A percentile compares a stretch with the other conserved stretches of the same genome.
phyloP scores from a whole-genome alignment of 345 rosid genomes.

The Eucalyptus regnans region DNA sequence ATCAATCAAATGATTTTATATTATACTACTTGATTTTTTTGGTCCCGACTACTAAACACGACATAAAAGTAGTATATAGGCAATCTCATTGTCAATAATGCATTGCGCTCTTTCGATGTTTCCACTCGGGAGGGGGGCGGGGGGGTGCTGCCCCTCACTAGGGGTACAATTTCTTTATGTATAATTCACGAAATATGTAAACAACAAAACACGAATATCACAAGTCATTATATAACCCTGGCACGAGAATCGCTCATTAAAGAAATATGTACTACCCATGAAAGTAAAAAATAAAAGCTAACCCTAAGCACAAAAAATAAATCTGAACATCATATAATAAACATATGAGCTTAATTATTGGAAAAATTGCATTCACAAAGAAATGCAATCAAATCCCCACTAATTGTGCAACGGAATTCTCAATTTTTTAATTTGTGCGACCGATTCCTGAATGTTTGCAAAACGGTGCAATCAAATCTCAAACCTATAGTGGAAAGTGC shows the following conservation, averaged over 20 bases:
- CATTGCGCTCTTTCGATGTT: not conserved
- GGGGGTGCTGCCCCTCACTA: not conserved
- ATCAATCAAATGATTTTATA: not conserved
- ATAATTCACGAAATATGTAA: not conserved
- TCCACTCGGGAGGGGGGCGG: not conserved
- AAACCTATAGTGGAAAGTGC: not conserved
- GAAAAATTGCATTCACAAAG: not conserved
- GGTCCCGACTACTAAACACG: not conserved
- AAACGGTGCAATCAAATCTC: not conserved
- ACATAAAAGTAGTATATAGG: not conserved
- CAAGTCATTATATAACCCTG: not conserved
- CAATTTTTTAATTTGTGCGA: not conserved
- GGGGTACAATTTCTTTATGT: not conserved
- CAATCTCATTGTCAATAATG: not conserved
- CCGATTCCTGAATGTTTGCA: not conserved
- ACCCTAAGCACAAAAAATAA: not conserved
- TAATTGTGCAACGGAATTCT: not conserved
- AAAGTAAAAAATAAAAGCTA: not conserved
- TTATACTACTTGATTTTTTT: not conserved
- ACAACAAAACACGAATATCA: not conserved
- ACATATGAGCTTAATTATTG: not conserved
- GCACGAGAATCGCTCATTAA: not conserved
- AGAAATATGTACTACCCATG: not conserved
- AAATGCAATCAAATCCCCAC: not conserved
- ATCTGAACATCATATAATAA: too few species aligned